These are phyloP conservation scores for Musa balbisiana DNA, from an alignment of 202 grass and related monocot genomes.

Conservation along the genomic window DNA sequence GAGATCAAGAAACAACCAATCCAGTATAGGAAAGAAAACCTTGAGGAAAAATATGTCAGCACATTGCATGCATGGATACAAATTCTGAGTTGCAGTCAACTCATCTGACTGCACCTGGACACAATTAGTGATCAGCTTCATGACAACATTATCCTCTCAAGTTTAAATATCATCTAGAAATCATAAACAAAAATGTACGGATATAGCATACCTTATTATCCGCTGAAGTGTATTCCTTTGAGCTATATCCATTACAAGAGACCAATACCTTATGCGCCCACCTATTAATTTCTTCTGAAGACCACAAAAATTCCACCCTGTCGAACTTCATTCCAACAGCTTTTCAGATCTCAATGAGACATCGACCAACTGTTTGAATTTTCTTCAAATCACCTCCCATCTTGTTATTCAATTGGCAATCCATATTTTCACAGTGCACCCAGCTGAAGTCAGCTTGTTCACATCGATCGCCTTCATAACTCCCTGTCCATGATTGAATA, in stretches of 20 bases:
- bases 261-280: slow-evolving; percentile 57
- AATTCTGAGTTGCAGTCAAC: slow-evolving; percentile 62
- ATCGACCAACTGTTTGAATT: slow-evolving; percentile 54
- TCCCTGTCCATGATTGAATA: slow-evolving; percentile 25
- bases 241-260: slow-evolving; percentile 73
- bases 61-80: slow-evolving; percentile 86
- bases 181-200: not conserved
- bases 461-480: slow-evolving; percentile 65
- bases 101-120: slow-evolving; percentile 56
- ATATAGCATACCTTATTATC: slow-evolving; percentile 37
- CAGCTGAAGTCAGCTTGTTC: slow-evolving; percentile 61
- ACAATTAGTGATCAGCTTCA: not conserved
- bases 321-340: slow-evolving; percentile 64
- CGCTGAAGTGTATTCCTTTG: slow-evolving; percentile 47
- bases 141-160: not conserved
- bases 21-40: slow-evolving; percentile 24
- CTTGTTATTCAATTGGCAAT: slow-evolving; percentile 79
- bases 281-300: slow-evolving; percentile 59
- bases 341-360: slow-evolving; percentile 78
- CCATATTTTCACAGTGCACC: slow-evolving; percentile 67
- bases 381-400: slow-evolving; percentile 67
- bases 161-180: not conserved
- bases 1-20: not conserved
- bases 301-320: slow-evolving; percentile 67
- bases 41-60: slow-evolving; percentile 86